Conservation (phyloP, 73 alveolate species). For the Effrenium voratum region DNA sequence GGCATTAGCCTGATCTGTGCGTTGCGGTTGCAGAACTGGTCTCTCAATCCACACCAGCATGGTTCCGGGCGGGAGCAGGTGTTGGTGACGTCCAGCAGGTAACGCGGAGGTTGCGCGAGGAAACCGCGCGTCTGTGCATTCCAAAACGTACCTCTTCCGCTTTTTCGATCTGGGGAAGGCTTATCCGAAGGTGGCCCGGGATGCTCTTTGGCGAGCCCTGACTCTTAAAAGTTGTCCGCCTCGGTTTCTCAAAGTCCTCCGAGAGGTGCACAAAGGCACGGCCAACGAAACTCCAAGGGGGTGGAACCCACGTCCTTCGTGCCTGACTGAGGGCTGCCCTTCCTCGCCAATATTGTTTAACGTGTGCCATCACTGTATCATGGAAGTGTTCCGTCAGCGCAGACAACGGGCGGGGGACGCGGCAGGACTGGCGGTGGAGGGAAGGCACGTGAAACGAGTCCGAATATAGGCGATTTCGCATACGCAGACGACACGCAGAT, state of each 20-base stretch:
- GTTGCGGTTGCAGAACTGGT: not conserved
- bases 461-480: not conserved
- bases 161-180: conserved; percentile 25
- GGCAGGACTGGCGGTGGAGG: not conserved
- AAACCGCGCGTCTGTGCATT: not conserved
- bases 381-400: conserved; percentile 8
- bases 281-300: not conserved
- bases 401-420: not conserved
- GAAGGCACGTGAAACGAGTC: not conserved
- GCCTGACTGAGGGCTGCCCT: conserved; percentile 8
- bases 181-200: conserved; percentile 2
- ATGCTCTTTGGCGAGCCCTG: not conserved
- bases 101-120: not conserved
- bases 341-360: conserved; percentile 13
- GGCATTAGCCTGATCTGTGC: conserved; percentile 1
- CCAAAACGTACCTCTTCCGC: not conserved
- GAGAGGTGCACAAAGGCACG: not conserved
- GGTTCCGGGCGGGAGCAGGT: not conserved
- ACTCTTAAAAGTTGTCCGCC: not conserved
- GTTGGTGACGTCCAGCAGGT: not conserved
- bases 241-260: not conserved
- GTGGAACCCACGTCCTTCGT: not conserved
- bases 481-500: conserved; percentile 38
- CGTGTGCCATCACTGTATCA: not conserved
- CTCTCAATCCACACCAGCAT: not conserved